Base-by-base conservation (phyloP, 129 eudicot species). In the Gnaphalium uliginosum region DNA sequence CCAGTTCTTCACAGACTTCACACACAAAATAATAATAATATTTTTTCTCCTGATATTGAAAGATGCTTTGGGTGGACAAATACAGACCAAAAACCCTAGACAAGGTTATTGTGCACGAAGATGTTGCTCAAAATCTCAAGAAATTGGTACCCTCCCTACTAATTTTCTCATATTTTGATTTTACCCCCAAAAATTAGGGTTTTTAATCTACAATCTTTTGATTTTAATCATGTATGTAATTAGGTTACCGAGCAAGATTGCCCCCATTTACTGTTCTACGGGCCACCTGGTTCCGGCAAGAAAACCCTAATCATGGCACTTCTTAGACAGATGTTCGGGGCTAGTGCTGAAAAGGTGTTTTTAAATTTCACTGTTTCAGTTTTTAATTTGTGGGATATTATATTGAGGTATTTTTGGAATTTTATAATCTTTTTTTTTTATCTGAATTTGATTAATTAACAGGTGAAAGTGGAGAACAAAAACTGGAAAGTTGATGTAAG, bases 281-380 rank as follows among this genome's bases (percentile, higher is more conserved):
- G 98, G 14, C 97, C 97, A 27, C 84, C 97, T 2, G 98, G 98
- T 43, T 85, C 98, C 37, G 98, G 98, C 50, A 93, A 93, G 89
- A 93, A 93, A 81, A 93, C 98, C 88, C 98, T 93, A 81, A 88
- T 93, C n/a, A 90, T 90, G 98, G 98, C 97, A 18, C 89, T 93
- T 77, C 91, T 90, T 64, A 82, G 98, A 66, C 96, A 93, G 85
- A 93, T 93, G 88, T 93, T 90, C 80, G 98, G 98, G 18, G 78
- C 98, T 71, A 78, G 98, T 64, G 96, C 92, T 4, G 98, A 93
- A 60, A 93, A 93, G 98, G 98, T 85, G 13, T 4, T 9, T 59
- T n/a, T 9, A 24, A 30, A 21, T n/a, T 78, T 2, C 1, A 8
- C 27, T 27, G 66, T 46, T 25, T 63, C 64, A 3, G 0, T 27